Evolutionary conservation across 2,329 filamentous ascomycete genomes (phyloP).

Genomic region (Tolypocladium album): DNA sequence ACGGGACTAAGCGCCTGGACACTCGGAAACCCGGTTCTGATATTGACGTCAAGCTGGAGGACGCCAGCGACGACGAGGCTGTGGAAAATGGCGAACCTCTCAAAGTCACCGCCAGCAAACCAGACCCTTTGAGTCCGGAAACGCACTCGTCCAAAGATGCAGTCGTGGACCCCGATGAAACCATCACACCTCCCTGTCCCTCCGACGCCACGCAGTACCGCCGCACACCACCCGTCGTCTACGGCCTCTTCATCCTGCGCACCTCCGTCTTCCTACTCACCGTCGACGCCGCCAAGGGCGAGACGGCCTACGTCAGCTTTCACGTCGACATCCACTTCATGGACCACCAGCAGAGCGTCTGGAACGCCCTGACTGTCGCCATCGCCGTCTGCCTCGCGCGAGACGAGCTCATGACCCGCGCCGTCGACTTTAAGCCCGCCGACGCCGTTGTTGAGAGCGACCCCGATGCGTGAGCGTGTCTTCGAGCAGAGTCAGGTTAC

Average conservation of each 20-base stretch:
- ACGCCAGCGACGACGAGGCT: background rate
- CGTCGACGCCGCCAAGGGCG: slow-evolving; percentile 24
- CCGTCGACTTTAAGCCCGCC: slow-evolving; percentile 23
- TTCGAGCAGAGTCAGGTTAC: background rate
- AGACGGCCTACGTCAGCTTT: slow-evolving; percentile 26
- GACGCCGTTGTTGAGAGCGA: slow-evolving; percentile 22
- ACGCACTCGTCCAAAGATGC: background rate
- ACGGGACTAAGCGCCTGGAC: background rate
- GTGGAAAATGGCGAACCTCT: background rate
- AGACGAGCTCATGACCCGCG: slow-evolving; percentile 24
- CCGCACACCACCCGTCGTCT: slow-evolving; percentile 27
- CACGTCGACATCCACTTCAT: slow-evolving; percentile 30
- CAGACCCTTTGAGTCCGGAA: no score
- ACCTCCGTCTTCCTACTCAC: slow-evolving; percentile 28
- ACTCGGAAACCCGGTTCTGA: background rate
- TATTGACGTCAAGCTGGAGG: background rate
- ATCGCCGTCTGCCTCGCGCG: slow-evolving; percentile 28
- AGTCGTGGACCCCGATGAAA: background rate
- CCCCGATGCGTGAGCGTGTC: slow-evolving; percentile 20
- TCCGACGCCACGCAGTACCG: slow-evolving; percentile 9
- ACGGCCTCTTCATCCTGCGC: slow-evolving; percentile 31
- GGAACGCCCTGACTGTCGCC: slow-evolving; percentile 33
- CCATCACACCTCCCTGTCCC: slow-evolving; percentile 2
- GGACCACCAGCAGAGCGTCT: slow-evolving; percentile 28
- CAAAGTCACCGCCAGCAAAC: background rate